Percentiles rank a stretch among this genome's conserved stretches.
Evolutionary conservation across 164 flowering plant species (phyloP).

Genomic region (Pachysandra terminalis): DNA sequence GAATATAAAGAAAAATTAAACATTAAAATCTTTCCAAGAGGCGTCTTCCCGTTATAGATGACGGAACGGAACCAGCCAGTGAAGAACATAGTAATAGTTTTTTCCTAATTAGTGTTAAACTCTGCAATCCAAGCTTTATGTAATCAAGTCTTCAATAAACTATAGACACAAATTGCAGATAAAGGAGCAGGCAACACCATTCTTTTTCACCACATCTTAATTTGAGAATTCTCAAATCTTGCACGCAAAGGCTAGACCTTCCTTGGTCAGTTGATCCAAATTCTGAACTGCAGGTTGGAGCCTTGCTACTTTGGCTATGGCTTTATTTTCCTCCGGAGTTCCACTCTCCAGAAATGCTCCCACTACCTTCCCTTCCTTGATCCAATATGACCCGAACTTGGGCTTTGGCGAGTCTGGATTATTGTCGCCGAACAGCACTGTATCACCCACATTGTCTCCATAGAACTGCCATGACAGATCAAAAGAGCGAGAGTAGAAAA

Average conservation of each 20-base stretch:
- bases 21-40: too few species aligned
- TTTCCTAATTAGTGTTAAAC: too few species aligned
- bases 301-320: constrained; percentile 87
- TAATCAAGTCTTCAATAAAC: background rate
- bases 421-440: constrained; percentile 80
- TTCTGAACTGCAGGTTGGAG: constrained; percentile 63
- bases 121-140: too few species aligned
- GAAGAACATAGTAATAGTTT: too few species aligned
- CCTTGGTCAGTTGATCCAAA: constrained; percentile 51
- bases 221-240: constrained; percentile 41
- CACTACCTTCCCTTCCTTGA: constrained; percentile 79
- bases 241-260: constrained; percentile 73
- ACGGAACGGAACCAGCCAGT: too few species aligned
- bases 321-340: constrained; percentile 88
- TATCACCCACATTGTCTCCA: constrained; percentile 94
- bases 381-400: constrained; percentile 95
- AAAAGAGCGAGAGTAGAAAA: constrained; percentile 90
- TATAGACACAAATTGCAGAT: background rate
- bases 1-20: too few species aligned
- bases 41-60: too few species aligned
- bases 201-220: background rate
- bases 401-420: constrained; percentile 54
- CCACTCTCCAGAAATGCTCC: constrained; percentile 98
- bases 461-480: constrained; percentile 97
- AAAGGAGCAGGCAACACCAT: background rate